Evolutionary conservation across 495 filamentous ascomycete species (phyloP), one percentile per base, ranked within the genome.

Genomic region (Clohesyomyces aquaticus): DNA sequence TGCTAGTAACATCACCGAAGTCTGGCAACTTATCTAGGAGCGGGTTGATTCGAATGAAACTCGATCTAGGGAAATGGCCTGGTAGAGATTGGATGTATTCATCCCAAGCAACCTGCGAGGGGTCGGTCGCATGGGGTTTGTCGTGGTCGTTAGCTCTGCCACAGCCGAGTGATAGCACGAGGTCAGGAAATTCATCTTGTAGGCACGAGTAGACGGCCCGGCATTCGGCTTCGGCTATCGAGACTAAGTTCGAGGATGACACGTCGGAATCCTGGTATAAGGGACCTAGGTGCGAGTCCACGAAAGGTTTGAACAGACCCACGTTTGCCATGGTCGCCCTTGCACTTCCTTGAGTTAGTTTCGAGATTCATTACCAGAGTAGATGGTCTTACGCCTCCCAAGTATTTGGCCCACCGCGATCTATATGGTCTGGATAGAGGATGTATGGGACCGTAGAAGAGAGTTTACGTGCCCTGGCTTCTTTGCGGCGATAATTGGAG

Each of bases 151-250:
- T 55, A 2, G 52, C 21, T 42, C 42, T 48, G 11, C 60, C 60
- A 27, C 55, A 66, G 10, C 58, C 57, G 11, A 67, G 43, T 2
- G 64, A 67, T 3, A 67, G 41, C 10, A 67, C 10, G 18, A 67
- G 42, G 23, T 67, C 63, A 2, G 55, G 56, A 16, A 61, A 54
- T 11, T 55, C 45, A 6, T 50, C 41, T n/a, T 66, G 54, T 0
- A 52, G 26, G 10, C 48, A 46, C 9, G 35, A 29, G 32, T 55
- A 61, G 0, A 55, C 49, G 3, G 59, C 49, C 42, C 56, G 47
- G 32, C 51, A 55, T 58, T 67, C 64, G 14, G 53, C 55, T 12
- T 55, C 38, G 4, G 58, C 64, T 4, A 67, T 50, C 28, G 51
- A 46, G 23, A 67, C 58, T 16, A 59, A 22, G 51, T 49, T 48